A percentile compares a stretch with the other conserved stretches of the same genome.
These are phyloP conservation scores for Trametes meyenii DNA, from an alignment of 768 basidiomycete genomes.

Conservation along the genomic window DNA sequence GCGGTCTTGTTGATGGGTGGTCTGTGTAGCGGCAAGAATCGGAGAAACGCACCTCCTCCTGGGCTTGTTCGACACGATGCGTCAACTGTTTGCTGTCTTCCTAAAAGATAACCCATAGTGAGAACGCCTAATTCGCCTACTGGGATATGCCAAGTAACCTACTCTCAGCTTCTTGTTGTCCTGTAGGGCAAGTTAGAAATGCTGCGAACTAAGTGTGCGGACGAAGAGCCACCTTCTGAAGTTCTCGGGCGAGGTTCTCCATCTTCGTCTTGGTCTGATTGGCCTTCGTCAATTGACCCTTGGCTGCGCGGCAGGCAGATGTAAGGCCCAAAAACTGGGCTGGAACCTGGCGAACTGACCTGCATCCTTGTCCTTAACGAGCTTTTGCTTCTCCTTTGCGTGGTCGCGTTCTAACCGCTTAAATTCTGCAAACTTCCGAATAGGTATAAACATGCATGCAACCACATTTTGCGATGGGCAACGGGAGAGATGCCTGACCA, in stretches of 20 bases:
- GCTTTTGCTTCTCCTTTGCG: conserved; percentile 90
- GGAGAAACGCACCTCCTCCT: conserved; percentile 64
- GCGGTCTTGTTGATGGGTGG: conserved; percentile 4
- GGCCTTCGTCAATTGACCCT: conserved; percentile 82
- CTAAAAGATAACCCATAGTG: conserved; percentile 41
- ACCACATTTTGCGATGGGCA: neutral
- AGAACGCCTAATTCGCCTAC: conserved; percentile 46
- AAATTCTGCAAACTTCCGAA: conserved; percentile 78
- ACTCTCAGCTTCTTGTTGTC: conserved; percentile 90
- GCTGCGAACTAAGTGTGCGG: conserved; percentile 2
- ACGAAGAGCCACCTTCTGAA: conserved; percentile 71
- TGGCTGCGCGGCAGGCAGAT: conserved; percentile 45
- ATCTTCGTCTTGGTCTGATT: conserved; percentile 89
- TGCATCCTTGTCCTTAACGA: conserved; percentile 88
- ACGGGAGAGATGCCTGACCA: no score
- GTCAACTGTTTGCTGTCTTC: conserved; percentile 84
- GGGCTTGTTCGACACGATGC: conserved; percentile 82
- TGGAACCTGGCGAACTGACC: conserved; percentile 46
- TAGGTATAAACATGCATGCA: conserved; percentile 5
- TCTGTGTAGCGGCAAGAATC: neutral
- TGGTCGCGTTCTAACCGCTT: conserved; percentile 87
- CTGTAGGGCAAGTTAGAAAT: conserved; percentile 43
- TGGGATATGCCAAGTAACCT: conserved; percentile 38
- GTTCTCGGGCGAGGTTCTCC: conserved; percentile 85
- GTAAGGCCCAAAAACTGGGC: neutral